Evolutionary conservation across 2,329 filamentous ascomycete genomes (phyloP).

Genomic region (Kalmusia sp.): DNA sequence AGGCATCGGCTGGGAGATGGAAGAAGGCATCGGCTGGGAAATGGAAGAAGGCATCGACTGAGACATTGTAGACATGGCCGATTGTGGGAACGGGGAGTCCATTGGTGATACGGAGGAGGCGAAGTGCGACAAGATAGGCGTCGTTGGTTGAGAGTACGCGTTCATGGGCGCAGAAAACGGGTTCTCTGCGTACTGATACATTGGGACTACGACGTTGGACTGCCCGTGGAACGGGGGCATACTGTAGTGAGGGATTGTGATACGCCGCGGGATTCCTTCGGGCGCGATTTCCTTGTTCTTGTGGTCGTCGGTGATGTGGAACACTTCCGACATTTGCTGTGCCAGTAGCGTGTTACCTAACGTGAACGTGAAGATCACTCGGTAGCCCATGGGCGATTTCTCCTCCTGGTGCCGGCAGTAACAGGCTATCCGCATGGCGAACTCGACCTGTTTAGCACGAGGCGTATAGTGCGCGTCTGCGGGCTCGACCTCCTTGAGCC

Average conservation of each 20-base stretch:
- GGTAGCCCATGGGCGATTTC: conserved; percentile 78
- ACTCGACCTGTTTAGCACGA: conserved; percentile 74
- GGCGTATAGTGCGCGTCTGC: conserved; percentile 25
- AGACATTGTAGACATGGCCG: not conserved
- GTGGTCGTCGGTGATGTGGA: conserved; percentile 98
- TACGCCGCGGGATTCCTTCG: conserved; percentile 26
- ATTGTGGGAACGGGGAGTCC: not conserved
- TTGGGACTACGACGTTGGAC: conserved; percentile 10
- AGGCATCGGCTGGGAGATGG: too few species aligned
- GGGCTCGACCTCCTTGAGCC: conserved; percentile 35
- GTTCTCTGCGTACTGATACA: conserved; percentile 13
- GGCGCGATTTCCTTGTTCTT: conserved; percentile 64
- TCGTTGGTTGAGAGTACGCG: conserved; percentile 19
- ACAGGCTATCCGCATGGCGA: conserved; percentile 95
- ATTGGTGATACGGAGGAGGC: conserved; percentile 1
- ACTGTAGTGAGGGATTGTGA: conserved; percentile 24
- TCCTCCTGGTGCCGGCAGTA: conserved; percentile 96
- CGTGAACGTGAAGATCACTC: conserved; percentile 93
- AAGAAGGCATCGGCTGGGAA: not conserved
- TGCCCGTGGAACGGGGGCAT: conserved; percentile 8
- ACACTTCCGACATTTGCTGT: conserved; percentile 78
- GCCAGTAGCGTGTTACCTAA: conserved; percentile 80
- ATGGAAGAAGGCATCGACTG: not conserved
- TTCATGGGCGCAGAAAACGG: conserved; percentile 10
- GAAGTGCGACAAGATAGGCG: conserved; percentile 29